These are phyloP conservation scores for Inosperma sp. DNA, from an alignment of 768 basidiomycete genomes.

Conservation along the genomic window DNA sequence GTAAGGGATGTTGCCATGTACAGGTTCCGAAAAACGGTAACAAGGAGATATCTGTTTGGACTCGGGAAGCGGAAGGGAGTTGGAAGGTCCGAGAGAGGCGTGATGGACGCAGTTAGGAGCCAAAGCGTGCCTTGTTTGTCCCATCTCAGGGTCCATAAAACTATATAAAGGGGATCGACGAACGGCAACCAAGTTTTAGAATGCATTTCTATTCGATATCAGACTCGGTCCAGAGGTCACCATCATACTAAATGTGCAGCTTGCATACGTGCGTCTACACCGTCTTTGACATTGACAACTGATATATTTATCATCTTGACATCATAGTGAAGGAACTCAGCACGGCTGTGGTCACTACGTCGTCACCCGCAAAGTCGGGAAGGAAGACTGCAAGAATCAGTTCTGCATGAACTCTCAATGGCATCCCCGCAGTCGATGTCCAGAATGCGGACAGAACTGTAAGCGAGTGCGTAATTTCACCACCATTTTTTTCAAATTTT, in stretches of 20 bases:
- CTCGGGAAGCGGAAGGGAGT: too few species aligned
- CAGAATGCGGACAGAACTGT: slow-evolving; percentile 36
- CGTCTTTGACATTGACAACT: neutral
- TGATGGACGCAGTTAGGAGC: slow-evolving; percentile 20
- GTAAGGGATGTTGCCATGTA: too few species aligned
- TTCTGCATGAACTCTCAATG: slow-evolving; percentile 36
- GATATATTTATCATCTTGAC: slow-evolving; percentile 20
- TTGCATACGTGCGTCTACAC: slow-evolving; percentile 45
- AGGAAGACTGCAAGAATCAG: slow-evolving; percentile 51
- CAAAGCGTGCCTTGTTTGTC: slow-evolving; percentile 27
- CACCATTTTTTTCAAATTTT: slow-evolving; percentile 8
- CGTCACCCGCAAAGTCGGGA: slow-evolving; percentile 47
- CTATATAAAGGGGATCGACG: too few species aligned
- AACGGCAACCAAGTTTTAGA: too few species aligned
- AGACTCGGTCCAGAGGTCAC: too few species aligned
- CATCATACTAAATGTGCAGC: slow-evolving; percentile 62
- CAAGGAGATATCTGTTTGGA: too few species aligned
- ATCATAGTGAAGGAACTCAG: slow-evolving; percentile 64
- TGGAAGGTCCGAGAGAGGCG: too few species aligned
- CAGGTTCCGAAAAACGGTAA: too few species aligned
- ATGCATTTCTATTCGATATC: too few species aligned
- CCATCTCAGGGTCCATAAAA: slow-evolving; percentile 4
- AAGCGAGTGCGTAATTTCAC: slow-evolving; percentile 37
- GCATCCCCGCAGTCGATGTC: slow-evolving; percentile 33
- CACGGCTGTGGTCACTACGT: slow-evolving; percentile 80